These are phyloP conservation scores for Magnolia kwangsiensis DNA, from an alignment of 164 flowering plant genomes.

Conservation along the genomic window DNA sequence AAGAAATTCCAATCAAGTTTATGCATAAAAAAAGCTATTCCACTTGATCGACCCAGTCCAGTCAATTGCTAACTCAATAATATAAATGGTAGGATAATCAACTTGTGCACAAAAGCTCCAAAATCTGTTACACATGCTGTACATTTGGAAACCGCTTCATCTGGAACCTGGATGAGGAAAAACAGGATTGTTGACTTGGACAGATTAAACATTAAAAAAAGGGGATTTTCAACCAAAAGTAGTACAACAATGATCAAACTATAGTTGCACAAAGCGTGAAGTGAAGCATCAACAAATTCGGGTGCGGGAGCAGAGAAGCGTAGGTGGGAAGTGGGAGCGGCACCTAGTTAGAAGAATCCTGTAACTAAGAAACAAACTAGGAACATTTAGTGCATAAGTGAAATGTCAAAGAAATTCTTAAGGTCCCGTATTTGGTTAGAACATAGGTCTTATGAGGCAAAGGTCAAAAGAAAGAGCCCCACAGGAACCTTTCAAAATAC, in stretches of 20 bases:
- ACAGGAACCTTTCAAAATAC: neutral
- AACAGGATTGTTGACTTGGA: neutral
- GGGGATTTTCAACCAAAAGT: neutral
- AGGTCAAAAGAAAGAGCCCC: neutral
- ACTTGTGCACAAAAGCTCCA: slow-evolving; percentile 81
- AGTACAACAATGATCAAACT: no score
- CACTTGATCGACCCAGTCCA: neutral
- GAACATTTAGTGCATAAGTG: no score
- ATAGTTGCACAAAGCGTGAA: no score
- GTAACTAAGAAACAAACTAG: no score
- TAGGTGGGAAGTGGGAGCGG: neutral
- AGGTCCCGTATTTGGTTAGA: neutral
- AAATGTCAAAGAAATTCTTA: no score
- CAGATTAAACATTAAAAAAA: neutral
- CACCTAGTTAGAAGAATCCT: neutral
- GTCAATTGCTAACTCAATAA: neutral
- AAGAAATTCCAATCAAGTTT: slow-evolving; percentile 4
- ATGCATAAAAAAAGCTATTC: slow-evolving; percentile 2
- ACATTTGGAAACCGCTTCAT: slow-evolving; percentile 89
- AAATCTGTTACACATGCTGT: slow-evolving; percentile 80
- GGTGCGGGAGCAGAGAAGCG: neutral
- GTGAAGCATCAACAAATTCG: neutral
- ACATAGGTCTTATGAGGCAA: neutral
- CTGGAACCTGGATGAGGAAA: slow-evolving; percentile 63
- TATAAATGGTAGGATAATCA: slow-evolving; percentile 7